Conservation (phyloP, 2,329 filamentous ascomycete species). For the Colletotrichum gigasporum region DNA sequence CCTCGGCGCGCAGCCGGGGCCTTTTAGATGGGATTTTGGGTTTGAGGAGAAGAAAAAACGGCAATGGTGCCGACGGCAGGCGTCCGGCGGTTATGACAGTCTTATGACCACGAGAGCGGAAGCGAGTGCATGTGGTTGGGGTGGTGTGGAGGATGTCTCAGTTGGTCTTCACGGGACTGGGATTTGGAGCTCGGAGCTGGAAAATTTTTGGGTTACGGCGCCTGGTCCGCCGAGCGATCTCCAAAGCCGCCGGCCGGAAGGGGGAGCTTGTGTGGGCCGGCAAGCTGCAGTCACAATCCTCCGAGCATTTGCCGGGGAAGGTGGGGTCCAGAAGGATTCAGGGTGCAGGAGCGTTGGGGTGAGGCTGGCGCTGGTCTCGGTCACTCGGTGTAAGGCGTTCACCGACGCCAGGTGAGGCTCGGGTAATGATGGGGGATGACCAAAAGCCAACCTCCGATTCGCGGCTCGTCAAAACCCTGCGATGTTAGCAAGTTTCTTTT, state of each 20-base stretch:
- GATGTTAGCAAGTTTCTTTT: conserved; percentile 5
- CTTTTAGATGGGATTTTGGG: not conserved
- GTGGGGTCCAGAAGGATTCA: conserved; percentile 2
- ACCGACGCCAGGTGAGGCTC: not conserved
- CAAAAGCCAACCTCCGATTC: conserved; percentile 19
- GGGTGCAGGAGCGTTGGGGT: conserved; percentile 2
- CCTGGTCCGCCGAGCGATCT: conserved; percentile 13
- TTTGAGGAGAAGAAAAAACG: not conserved
- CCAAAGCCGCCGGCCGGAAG: conserved; percentile 1
- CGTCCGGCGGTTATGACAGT: conserved; percentile 18
- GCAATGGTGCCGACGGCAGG: not conserved
- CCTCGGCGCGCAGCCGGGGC: not conserved
- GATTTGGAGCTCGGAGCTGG: conserved; percentile 21
- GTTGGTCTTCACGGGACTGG: conserved; percentile 17
- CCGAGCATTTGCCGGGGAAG: conserved; percentile 28
- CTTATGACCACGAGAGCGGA: conserved; percentile 14
- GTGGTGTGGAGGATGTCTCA: conserved; percentile 30
- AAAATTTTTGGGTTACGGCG: conserved; percentile 23
- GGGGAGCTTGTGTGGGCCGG: conserved; percentile 2
- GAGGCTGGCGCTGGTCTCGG: not conserved
- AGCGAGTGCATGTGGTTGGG: conserved; percentile 27
- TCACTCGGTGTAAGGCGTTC: conserved; percentile 3
- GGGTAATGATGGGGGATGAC: conserved; percentile 6
- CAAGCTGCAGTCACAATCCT: not conserved
- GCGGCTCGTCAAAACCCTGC: not conserved